phyloP scores from a whole-genome alignment of 2,329 filamentous ascomycete species.

The Diplodia scrobiculata region DNA sequence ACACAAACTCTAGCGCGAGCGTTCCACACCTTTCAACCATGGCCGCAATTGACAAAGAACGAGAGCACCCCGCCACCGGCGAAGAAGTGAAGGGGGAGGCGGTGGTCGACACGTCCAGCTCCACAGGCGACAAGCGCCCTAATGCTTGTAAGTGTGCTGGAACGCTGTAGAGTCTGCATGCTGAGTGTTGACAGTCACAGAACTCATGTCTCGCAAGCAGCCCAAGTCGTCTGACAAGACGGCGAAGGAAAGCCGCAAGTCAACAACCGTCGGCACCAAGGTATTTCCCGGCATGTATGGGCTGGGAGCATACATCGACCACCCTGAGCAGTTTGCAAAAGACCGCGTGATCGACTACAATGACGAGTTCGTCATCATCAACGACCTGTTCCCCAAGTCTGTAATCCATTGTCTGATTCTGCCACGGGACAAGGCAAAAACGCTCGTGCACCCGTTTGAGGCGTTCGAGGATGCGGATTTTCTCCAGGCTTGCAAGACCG shows the following conservation, averaged over 20 bases:
- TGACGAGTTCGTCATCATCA: constrained; percentile 72
- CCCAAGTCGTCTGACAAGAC: constrained; percentile 35
- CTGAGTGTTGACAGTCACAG: constrained; percentile 46
- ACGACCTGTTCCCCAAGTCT: constrained; percentile 84
- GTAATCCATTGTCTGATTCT: constrained; percentile 85
- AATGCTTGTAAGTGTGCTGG: constrained; percentile 44
- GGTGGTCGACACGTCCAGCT: constrained; percentile 26
- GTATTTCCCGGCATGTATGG: constrained; percentile 59
- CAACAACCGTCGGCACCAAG: constrained; percentile 33
- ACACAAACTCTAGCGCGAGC: background rate
- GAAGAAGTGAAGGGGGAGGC: constrained; percentile 35
- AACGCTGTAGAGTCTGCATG: background rate
- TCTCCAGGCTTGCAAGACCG: constrained; percentile 62
- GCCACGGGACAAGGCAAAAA: constrained; percentile 66
- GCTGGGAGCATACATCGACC: constrained; percentile 66
- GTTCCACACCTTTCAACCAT: background rate
- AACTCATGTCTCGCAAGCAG: constrained; percentile 51
- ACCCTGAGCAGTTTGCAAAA: constrained; percentile 63
- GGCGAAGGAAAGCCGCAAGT: constrained; percentile 12
- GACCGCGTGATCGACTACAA: constrained; percentile 66
- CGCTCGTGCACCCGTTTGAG: constrained; percentile 71
- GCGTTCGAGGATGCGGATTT: constrained; percentile 73
- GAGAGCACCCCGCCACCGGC: constrained; percentile 34
- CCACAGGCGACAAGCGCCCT: constrained; percentile 35
- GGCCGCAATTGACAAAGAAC: constrained; percentile 21